phyloP scores from a whole-genome alignment of 192 early-diverging fungal species.

The Helicostylum pulchrum region DNA sequence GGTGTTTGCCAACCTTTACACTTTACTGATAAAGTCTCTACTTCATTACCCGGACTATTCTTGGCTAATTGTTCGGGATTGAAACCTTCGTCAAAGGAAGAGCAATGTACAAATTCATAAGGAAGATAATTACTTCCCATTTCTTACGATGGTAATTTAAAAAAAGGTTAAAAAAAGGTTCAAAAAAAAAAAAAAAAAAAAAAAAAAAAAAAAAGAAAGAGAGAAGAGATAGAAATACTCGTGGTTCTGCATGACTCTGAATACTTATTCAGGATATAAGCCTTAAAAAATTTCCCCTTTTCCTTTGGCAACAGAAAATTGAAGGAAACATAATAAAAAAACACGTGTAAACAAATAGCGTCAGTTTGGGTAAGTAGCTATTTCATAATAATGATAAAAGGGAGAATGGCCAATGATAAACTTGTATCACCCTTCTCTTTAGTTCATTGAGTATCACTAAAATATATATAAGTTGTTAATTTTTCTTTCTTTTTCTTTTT shows the following conservation, averaged over 20 bases:
- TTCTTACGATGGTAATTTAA: background rate
- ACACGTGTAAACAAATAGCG: too few relatives aligned
- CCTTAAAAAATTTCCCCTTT: too few relatives aligned
- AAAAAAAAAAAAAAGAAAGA: conserved; percentile 1
- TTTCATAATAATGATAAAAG: too few relatives aligned
- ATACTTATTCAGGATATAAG: background rate
- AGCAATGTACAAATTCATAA: conserved; percentile 24
- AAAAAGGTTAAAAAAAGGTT: background rate
- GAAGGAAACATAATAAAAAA: too few relatives aligned
- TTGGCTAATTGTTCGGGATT: conserved; percentile 41
- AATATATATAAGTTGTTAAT: too few relatives aligned
- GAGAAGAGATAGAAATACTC: background rate
- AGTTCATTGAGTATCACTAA: too few relatives aligned
- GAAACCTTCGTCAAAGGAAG: conserved; percentile 10
- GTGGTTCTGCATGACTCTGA: conserved; percentile 1
- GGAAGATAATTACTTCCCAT: conserved; percentile 14
- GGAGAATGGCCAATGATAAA: too few relatives aligned
- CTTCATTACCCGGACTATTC: conserved; percentile 29
- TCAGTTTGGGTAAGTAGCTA: too few relatives aligned
- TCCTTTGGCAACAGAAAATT: too few relatives aligned
- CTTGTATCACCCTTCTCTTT: too few relatives aligned
- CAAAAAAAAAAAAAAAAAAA: background rate
- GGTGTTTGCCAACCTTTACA: conserved; percentile 51
- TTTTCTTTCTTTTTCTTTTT: background rate
- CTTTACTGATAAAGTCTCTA: conserved; percentile 14